These are phyloP conservation scores for Boletus vermiculosoides DNA, from an alignment of 768 basidiomycete species.

Conservation along the genomic window DNA sequence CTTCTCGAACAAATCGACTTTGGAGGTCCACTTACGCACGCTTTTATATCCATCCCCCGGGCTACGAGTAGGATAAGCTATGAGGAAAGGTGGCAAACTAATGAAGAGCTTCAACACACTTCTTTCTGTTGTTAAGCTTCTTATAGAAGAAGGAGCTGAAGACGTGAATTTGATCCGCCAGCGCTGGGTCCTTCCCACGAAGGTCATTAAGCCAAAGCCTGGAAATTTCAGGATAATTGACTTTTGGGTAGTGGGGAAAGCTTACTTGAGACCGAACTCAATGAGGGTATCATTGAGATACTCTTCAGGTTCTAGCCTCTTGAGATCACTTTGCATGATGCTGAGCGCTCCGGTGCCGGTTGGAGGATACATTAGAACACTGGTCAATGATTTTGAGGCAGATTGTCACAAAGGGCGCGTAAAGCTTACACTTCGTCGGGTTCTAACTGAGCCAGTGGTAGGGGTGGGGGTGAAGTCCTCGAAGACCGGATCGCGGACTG, in stretches of 20 bases:
- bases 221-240: slow-evolving; percentile 4
- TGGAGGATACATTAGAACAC: slow-evolving; percentile 76
- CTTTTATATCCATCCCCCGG: slow-evolving; percentile 70
- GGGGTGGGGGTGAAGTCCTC: slow-evolving; percentile 29
- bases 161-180: slow-evolving; percentile 77
- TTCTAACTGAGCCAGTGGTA: slow-evolving; percentile 36
- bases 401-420: not conserved
- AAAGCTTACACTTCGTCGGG: slow-evolving; percentile 62
- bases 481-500: slow-evolving; percentile 27
- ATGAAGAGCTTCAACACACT: slow-evolving; percentile 37
- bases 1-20: slow-evolving; percentile 85
- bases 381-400: slow-evolving; percentile 29
- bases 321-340: slow-evolving; percentile 75
- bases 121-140: slow-evolving; percentile 69
- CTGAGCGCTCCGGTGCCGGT: slow-evolving; percentile 72
- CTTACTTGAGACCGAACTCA: slow-evolving; percentile 93
- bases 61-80: slow-evolving; percentile 30
- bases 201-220: slow-evolving; percentile 73
- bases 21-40: slow-evolving; percentile 93
- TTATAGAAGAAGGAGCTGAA: slow-evolving; percentile 99
- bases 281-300: slow-evolving; percentile 96
- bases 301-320: slow-evolving; percentile 72
- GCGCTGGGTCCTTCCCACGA: slow-evolving; percentile 50
- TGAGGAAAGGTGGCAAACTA: slow-evolving; percentile 9
- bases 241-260: slow-evolving; percentile 2